Conservation (phyloP, 495 filamentous ascomycete genomes). For the Penicillium lagena region DNA sequence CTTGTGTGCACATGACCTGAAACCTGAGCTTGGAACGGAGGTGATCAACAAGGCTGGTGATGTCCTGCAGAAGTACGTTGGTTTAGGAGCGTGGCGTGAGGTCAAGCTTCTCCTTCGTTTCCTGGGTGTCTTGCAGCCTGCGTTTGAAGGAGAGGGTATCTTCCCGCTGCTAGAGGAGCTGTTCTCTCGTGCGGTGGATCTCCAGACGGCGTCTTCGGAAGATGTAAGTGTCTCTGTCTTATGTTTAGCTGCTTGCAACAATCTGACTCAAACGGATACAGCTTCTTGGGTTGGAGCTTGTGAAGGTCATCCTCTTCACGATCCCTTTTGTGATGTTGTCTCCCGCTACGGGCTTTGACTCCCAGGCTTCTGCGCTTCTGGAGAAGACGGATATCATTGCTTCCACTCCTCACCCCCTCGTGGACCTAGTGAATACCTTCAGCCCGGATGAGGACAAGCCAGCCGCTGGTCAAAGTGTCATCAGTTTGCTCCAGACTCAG, state of each 20-base stretch:
- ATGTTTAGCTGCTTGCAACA: not conserved
- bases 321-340: slow-evolving; percentile 86
- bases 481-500: slow-evolving; percentile 78
- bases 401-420: slow-evolving; percentile 71
- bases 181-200: slow-evolving; percentile 74
- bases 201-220: slow-evolving; percentile 85
- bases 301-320: slow-evolving; percentile 90
- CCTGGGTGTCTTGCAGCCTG: slow-evolving; percentile 69
- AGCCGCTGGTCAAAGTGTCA: slow-evolving; percentile 58
- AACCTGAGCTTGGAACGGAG: slow-evolving; percentile 63
- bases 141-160: slow-evolving; percentile 79
- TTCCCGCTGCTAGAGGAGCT: slow-evolving; percentile 80
- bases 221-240: slow-evolving; percentile 54
- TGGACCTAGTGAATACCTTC: slow-evolving; percentile 79
- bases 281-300: slow-evolving; percentile 73
- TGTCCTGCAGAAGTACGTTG: slow-evolving; percentile 54
- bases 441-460: slow-evolving; percentile 48
- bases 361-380: slow-evolving; percentile 69
- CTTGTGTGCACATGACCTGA: slow-evolving; percentile 66
- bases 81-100: slow-evolving; percentile 74
- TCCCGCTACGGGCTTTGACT: slow-evolving; percentile 54
- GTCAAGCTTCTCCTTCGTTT: slow-evolving; percentile 88
- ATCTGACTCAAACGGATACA: slow-evolving; percentile 19
- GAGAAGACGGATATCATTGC: slow-evolving; percentile 92
- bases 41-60: slow-evolving; percentile 54